Evolutionary conservation across 2,329 filamentous ascomycete genomes (phyloP), one percentile per base, ranked within the genome.

Genomic region (Aspergillus sojae): DNA sequence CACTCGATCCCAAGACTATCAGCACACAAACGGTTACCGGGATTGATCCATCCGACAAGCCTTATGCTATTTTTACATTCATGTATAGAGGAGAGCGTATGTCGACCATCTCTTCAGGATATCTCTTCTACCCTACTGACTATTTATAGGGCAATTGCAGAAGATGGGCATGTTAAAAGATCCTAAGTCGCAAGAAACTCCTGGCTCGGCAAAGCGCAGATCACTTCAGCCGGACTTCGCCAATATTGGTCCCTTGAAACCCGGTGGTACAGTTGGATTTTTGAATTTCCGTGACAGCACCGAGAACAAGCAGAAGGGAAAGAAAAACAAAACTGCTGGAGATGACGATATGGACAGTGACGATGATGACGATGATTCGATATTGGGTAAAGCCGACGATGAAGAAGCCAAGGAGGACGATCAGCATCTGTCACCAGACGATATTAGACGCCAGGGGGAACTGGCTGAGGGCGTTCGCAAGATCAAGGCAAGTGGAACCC

Each of bases 21-120:
- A 98, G 94, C 75, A 99, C 95, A 3, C 95, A 99, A 80, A 99
- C 95, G 0, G 95, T 99, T n/a, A 98, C 95, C 10, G 95, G 94
- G 21, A 96, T 98, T 66, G 95, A 99, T 77, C 92, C 93, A 0
- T 93, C 94, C 23, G 94, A 98, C 67, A 95, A 94, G 79, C 95
- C 96, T 4, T 99, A 97, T 80, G 95, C 95, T 4, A 90, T 92
- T 10, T 99, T 99, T 78, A 98, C 96, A 32, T 99, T 99, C 78
- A 93, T 98, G 80, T 99, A 99, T 77, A 88, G 95, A 65, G 95
- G 95, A 77, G 92, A 97, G 76, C 91, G 94, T 96, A 84, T 83
- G 93, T 88, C 7, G 26, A 10, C 23, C 14, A 11, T 52, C 34
- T 19, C 54, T 21, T 21, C 21, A 16, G 2, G 10, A n/a, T 3